A percentile compares a stretch with the other conserved stretches of the same genome.
Conservation (phyloP, 169 alveolate species). For the Plasmodium vivax region DNA sequence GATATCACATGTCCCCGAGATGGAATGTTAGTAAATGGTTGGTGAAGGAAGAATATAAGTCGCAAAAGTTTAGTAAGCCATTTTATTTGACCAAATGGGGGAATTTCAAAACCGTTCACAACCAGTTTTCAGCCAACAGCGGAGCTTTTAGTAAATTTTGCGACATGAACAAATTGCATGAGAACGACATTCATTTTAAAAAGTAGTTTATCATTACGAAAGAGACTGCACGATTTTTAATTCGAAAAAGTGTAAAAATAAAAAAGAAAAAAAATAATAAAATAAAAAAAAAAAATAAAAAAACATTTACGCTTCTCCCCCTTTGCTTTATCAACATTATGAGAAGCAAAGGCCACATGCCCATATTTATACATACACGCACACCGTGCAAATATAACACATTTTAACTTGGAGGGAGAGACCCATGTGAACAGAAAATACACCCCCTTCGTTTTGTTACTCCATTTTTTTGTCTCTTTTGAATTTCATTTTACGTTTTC, state of each 20-base stretch:
- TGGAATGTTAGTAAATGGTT: conserved; percentile 76
- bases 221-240: not conserved
- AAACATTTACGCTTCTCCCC: not conserved
- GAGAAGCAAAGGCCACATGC: not conserved
- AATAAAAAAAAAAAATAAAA: not conserved
- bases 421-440: not conserved
- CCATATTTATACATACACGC: conserved; percentile 1
- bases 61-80: conserved; percentile 67
- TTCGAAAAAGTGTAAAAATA: not conserved
- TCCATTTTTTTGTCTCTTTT: not conserved
- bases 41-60: conserved; percentile 70
- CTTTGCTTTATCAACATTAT: not conserved
- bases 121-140: not conserved
- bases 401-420: not conserved
- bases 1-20: conserved; percentile 77
- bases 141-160: conserved; percentile 72
- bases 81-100: conserved; percentile 76
- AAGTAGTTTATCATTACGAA: conserved; percentile 4
- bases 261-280: too few species aligned
- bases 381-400: not conserved
- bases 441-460: not conserved
- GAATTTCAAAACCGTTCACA: conserved; percentile 55
- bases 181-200: conserved; percentile 22
- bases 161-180: conserved; percentile 67
- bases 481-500: not conserved